phyloP scores from a whole-genome alignment of 805 yeast genomes.

The Metschnikowia reukaufii region DNA sequence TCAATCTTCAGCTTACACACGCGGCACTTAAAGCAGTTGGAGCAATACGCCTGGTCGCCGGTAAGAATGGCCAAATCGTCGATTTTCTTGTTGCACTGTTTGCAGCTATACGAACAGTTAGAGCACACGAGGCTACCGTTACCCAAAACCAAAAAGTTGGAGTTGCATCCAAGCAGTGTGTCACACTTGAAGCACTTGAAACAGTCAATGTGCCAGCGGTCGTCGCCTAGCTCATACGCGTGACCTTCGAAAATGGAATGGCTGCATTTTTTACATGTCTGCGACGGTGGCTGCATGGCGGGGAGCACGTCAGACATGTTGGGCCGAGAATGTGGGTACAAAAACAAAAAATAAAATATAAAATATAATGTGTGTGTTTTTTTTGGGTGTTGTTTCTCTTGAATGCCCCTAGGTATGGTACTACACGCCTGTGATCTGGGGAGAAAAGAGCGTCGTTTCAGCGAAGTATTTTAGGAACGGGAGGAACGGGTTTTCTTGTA shows the following conservation, averaged over 20 bases:
- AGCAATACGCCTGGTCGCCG: conserved; percentile 93
- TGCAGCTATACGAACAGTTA: conserved; percentile 89
- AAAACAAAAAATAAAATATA: too few species aligned
- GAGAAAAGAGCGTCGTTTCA: conserved; percentile 3
- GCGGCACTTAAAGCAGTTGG: conserved; percentile 85
- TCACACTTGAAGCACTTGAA: conserved; percentile 87
- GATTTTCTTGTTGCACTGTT: conserved; percentile 79
- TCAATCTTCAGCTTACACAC: conserved; percentile 84
- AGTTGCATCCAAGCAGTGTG: conserved; percentile 75
- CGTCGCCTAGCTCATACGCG: conserved; percentile 92
- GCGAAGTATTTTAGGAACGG: conserved; percentile 1
- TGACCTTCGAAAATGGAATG: conserved; percentile 77
- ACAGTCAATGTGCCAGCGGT: conserved; percentile 94
- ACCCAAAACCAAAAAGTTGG: conserved; percentile 88
- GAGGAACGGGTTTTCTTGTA: conserved; percentile 8
- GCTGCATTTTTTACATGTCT: conserved; percentile 42
- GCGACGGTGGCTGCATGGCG: conserved; percentile 13
- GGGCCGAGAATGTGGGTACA: neutral
- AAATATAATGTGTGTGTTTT: neutral
- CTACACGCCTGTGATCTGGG: neutral
- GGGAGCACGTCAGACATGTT: conserved; percentile 9
- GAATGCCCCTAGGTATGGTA: too few species aligned
- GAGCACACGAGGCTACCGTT: conserved; percentile 90
- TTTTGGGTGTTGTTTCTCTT: neutral
- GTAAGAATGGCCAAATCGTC: conserved; percentile 92